Evolutionary conservation across 176 grass and related monocot species (phyloP).

Genomic region (Luzula sylvatica): DNA sequence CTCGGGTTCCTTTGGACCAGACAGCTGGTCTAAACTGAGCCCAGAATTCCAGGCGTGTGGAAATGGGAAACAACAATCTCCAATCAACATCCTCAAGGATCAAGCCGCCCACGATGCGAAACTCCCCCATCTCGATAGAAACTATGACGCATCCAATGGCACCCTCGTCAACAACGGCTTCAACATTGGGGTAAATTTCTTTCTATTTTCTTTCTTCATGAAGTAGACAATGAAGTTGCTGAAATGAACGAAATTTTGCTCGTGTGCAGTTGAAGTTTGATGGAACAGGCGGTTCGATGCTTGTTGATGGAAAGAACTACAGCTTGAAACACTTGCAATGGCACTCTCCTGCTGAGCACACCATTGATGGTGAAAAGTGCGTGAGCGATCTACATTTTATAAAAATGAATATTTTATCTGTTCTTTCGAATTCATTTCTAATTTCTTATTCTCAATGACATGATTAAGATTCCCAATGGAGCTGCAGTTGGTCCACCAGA

Average conservation of each 20-base stretch:
- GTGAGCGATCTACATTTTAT: not conserved
- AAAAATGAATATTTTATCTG: not conserved
- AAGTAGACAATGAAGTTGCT: not conserved
- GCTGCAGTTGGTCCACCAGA: slow-evolving; percentile 57
- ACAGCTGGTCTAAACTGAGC: slow-evolving; percentile 56
- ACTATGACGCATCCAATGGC: slow-evolving; percentile 28
- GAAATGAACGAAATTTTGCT: not conserved
- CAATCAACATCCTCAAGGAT: slow-evolving; percentile 51
- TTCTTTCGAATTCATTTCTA: not conserved
- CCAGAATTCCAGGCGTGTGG: slow-evolving; percentile 30
- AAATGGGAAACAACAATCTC: slow-evolving; percentile 47
- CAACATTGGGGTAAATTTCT: slow-evolving; percentile 26
- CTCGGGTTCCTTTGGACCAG: slow-evolving; percentile 26
- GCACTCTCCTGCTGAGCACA: slow-evolving; percentile 82
- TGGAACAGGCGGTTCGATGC: slow-evolving; percentile 12
- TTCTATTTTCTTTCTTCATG: not conserved
- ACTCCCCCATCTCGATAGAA: slow-evolving; percentile 17
- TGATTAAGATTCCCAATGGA: slow-evolving; percentile 38
- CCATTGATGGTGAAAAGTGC: slow-evolving; percentile 50
- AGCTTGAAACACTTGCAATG: slow-evolving; percentile 32
- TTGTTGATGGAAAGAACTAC: slow-evolving; percentile 32
- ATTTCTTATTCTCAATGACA: not conserved
- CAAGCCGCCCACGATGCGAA: not conserved
- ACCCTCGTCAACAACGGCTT: slow-evolving; percentile 46
- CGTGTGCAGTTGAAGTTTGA: slow-evolving; percentile 41